Percentiles rank a stretch among this genome's conserved stretches.
Evolutionary conservation across 139 green algal genomes (phyloP).

Genomic region (Haematococcus lacustris): DNA sequence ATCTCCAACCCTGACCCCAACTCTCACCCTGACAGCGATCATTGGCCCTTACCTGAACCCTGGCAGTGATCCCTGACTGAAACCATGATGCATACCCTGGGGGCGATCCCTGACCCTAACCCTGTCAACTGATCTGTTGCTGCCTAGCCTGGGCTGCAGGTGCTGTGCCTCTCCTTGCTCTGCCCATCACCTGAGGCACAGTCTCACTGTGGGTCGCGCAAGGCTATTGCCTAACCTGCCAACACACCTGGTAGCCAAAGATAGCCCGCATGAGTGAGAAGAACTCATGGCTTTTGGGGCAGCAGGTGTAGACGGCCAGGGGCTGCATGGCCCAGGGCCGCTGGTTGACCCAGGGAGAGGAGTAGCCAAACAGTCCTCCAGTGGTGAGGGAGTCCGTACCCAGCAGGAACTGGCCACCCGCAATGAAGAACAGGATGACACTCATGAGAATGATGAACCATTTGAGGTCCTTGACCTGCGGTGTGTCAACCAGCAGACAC

Average conservation of each 20-base stretch:
- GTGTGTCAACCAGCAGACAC: background rate
- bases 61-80: too few species aligned
- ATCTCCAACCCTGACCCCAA: too few species aligned
- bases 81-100: too few species aligned
- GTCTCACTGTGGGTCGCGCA: too few species aligned
- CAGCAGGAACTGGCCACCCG: slow-evolving; percentile 29
- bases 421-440: slow-evolving; percentile 47
- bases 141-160: too few species aligned
- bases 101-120: too few species aligned
- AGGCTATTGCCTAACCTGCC: too few species aligned
- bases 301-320: slow-evolving; percentile 24
- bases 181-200: too few species aligned
- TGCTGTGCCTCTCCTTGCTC: too few species aligned
- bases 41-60: too few species aligned
- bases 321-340: slow-evolving; percentile 32
- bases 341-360: slow-evolving; percentile 1
- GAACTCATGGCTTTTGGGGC: slow-evolving; percentile 29
- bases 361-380: slow-evolving; percentile 11
- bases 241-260: slow-evolving; percentile 28
- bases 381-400: slow-evolving; percentile 11
- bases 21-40: too few species aligned
- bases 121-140: too few species aligned
- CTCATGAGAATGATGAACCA: slow-evolving; percentile 37
- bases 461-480: slow-evolving; percentile 42
- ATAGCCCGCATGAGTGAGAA: slow-evolving; percentile 29